Evolutionary conservation across 257 asterid species (phyloP).

Genomic region (Scutellaria baicalensis): DNA sequence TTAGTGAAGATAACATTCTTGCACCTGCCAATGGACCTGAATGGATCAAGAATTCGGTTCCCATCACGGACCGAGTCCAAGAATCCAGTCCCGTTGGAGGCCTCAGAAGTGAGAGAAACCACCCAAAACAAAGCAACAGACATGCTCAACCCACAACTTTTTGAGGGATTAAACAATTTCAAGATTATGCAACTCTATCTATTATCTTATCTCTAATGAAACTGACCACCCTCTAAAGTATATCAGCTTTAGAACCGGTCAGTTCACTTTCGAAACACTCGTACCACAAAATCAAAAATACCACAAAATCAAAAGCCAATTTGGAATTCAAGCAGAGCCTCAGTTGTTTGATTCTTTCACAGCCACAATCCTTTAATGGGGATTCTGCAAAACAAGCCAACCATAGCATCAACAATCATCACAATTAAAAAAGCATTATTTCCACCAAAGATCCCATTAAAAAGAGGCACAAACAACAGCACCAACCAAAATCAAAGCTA

Average conservation of each 20-base stretch:
- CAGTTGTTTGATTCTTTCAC: conserved; percentile 17
- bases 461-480: conserved; percentile 11
- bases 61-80: conserved; percentile 52
- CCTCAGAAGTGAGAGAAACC: conserved; percentile 58
- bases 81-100: conserved; percentile 41
- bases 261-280: conserved; percentile 16
- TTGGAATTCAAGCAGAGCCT: conserved; percentile 8
- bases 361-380: conserved; percentile 25
- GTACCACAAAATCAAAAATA: conserved; percentile 5
- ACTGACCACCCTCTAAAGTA: conserved; percentile 15
- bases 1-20: conserved; percentile 29
- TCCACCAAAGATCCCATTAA: conserved; percentile 1
- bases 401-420: conserved; percentile 7
- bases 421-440: conserved; percentile 1
- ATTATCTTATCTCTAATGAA: conserved; percentile 14
- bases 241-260: conserved; percentile 21
- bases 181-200: conserved; percentile 17
- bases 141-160: conserved; percentile 39
- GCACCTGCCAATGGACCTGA: conserved; percentile 21
- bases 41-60: conserved; percentile 31
- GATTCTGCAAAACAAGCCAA: conserved; percentile 35
- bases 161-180: conserved; percentile 10
- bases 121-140: conserved; percentile 72
- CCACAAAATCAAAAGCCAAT: conserved; percentile 10
- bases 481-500: conserved; percentile 12